Evolutionary conservation across 192 early-diverging fungal genomes (phyloP).

Genomic region (Umbelopsis sp.): DNA sequence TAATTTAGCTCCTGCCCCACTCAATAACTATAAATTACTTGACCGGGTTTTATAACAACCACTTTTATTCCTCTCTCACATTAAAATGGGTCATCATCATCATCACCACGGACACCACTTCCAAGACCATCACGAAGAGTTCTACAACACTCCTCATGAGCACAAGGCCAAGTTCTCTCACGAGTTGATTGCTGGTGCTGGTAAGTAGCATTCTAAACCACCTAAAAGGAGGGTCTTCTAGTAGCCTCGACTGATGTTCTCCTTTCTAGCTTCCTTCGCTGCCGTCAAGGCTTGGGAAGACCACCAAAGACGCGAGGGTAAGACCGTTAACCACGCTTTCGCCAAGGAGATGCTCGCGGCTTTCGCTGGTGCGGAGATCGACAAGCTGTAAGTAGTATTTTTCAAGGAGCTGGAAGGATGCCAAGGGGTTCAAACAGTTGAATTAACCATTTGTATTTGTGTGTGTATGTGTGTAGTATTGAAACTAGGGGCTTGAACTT

Average conservation of each 20-base stretch:
- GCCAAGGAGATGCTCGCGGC: conserved; percentile 43
- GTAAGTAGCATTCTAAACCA: too few relatives aligned
- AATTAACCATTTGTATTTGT: background rate
- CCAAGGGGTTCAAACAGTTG: background rate
- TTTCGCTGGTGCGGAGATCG: conserved; percentile 40
- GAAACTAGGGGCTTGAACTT: conserved; percentile 53
- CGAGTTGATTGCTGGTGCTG: conserved; percentile 42
- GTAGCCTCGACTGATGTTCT: too few relatives aligned
- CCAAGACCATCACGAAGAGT: conserved; percentile 21
- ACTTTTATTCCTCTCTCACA: too few relatives aligned
- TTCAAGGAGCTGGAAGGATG: background rate
- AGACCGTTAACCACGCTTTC: conserved; percentile 37
- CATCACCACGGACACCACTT: too few relatives aligned
- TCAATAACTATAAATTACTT: too few relatives aligned
- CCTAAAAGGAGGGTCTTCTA: too few relatives aligned
- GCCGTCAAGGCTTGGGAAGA: conserved; percentile 38
- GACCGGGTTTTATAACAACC: too few relatives aligned
- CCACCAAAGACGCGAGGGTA: conserved; percentile 24
- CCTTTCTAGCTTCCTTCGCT: conserved; percentile 19
- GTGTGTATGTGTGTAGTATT: conserved; percentile 20
- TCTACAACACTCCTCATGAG: background rate
- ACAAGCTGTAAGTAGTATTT: conserved; percentile 28
- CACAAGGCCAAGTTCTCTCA: conserved; percentile 36
- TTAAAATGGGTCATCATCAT: too few relatives aligned
- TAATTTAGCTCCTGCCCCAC: too few relatives aligned